These are phyloP conservation scores for Collariella sp. DNA, from an alignment of 495 filamentous ascomycete genomes.

Conservation along the genomic window DNA sequence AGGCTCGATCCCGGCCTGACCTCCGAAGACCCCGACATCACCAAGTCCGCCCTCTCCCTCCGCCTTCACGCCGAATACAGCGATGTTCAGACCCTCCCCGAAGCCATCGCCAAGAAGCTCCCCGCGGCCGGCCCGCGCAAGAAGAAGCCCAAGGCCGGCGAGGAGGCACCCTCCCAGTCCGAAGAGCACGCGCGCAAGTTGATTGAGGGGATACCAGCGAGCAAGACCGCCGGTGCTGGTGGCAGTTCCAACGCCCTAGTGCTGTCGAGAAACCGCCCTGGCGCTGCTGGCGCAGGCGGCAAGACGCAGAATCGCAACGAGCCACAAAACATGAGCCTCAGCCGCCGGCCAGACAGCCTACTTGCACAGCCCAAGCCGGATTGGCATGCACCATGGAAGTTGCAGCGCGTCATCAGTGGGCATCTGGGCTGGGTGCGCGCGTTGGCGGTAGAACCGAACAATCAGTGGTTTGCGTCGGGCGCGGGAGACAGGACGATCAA, in stretches of 20 bases:
- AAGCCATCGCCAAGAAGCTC: slow-evolving; percentile 74
- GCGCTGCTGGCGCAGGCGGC: neutral
- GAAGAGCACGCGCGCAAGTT: slow-evolving; percentile 57
- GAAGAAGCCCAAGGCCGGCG: slow-evolving; percentile 31
- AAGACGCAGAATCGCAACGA: slow-evolving; percentile 19
- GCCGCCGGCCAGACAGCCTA: slow-evolving; percentile 52
- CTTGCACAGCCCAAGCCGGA: slow-evolving; percentile 71
- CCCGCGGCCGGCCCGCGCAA: slow-evolving; percentile 46
- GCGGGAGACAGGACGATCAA: slow-evolving; percentile 97
- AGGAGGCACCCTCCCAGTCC: slow-evolving; percentile 34
- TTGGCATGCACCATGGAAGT: slow-evolving; percentile 98
- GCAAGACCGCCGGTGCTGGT: slow-evolving; percentile 31
- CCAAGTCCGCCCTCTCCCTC: slow-evolving; percentile 36
- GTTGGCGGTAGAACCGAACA: slow-evolving; percentile 87
- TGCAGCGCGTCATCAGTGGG: slow-evolving; percentile 94
- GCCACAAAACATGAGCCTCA: slow-evolving; percentile 42
- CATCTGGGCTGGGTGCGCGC: slow-evolving; percentile 93
- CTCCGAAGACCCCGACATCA: slow-evolving; percentile 32
- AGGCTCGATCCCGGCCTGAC: slow-evolving; percentile 31
- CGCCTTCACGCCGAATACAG: slow-evolving; percentile 63
- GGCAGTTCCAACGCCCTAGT: slow-evolving; percentile 52
- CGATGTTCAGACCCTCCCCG: slow-evolving; percentile 72
- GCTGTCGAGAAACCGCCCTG: slow-evolving; percentile 31
- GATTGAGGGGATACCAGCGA: slow-evolving; percentile 55
- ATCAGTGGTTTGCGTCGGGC: slow-evolving; percentile 96